Conservation (phyloP, 805 yeast species). For the Barnettozyma populi region DNA sequence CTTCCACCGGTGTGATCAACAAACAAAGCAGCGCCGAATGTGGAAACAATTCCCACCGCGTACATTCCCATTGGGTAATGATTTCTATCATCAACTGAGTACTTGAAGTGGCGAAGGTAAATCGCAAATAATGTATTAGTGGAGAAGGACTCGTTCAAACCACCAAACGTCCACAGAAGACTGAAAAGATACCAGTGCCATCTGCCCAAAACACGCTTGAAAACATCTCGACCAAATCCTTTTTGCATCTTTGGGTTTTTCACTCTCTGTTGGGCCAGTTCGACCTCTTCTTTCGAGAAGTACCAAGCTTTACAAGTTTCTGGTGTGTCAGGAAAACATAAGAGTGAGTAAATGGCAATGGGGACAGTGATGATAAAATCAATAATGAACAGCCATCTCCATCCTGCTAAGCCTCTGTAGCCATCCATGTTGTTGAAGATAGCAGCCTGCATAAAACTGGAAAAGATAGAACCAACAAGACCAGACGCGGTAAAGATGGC, state of each 20-base stretch:
- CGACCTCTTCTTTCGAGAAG: conserved; percentile 36
- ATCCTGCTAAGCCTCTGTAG: conserved; percentile 44
- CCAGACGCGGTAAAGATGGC: conserved; percentile 54
- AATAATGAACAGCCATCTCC: conserved; percentile 66
- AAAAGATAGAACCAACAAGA: conserved; percentile 47
- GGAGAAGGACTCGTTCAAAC: conserved; percentile 42
- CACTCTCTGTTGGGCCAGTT: conserved; percentile 38
- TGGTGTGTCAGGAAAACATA: conserved; percentile 58
- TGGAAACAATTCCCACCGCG: conserved; percentile 45
- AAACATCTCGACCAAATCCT: conserved; percentile 30
- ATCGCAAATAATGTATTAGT: conserved; percentile 43
- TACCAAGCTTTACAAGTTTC: conserved; percentile 38
- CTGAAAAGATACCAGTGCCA: conserved; percentile 58
- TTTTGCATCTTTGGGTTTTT: conserved; percentile 32
- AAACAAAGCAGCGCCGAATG: conserved; percentile 38
- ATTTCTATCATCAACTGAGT: conserved; percentile 41
- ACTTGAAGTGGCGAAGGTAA: conserved; percentile 38
- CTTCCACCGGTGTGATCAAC: conserved; percentile 37
- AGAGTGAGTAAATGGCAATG: conserved; percentile 48
- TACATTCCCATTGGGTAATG: conserved; percentile 52
- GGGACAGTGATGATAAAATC: conserved; percentile 57
- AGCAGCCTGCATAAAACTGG: conserved; percentile 54
- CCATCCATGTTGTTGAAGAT: conserved; percentile 38
- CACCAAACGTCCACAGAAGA: conserved; percentile 46
- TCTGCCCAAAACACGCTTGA: conserved; percentile 41